Percentiles rank a stretch among this genome's conserved stretches.
phyloP scores from a whole-genome alignment of 208 protist genomes.

The Leishmania arabica region DNA sequence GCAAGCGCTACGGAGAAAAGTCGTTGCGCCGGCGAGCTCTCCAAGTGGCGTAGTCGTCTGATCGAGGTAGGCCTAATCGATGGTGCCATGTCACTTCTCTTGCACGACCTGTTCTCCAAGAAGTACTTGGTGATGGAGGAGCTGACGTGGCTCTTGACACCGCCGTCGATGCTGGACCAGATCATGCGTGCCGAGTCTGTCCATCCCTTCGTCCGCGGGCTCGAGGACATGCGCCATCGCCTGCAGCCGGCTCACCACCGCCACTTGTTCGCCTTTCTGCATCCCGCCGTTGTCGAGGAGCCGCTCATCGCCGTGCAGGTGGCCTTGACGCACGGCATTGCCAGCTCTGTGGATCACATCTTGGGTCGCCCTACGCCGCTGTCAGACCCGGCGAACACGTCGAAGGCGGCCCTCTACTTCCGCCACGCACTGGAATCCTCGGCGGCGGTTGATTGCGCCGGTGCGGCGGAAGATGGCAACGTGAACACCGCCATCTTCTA shows the following conservation, averaged over 20 bases:
- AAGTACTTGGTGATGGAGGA: conserved; percentile 88
- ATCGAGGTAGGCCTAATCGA: conserved; percentile 63
- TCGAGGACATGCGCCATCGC: conserved; percentile 72
- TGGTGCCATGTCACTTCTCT: conserved; percentile 52
- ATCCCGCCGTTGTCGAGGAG: conserved; percentile 80
- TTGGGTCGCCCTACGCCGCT: conserved; percentile 57
- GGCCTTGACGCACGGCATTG: conserved; percentile 65
- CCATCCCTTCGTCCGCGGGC: conserved; percentile 63
- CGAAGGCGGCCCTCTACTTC: conserved; percentile 20
- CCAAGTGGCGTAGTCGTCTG: conserved; percentile 53
- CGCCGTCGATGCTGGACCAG: conserved; percentile 73
- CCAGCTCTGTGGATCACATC: conserved; percentile 59
- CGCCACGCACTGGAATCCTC: conserved; percentile 3
- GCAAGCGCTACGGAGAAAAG: background rate
- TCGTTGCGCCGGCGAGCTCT: conserved; percentile 14
- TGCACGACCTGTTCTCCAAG: conserved; percentile 80
- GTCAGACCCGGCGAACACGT: conserved; percentile 31
- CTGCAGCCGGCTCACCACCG: conserved; percentile 67
- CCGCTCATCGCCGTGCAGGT: conserved; percentile 88
- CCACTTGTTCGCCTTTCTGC: conserved; percentile 84
- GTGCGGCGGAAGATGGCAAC: conserved; percentile 23
- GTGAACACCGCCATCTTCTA: conserved; percentile 90
- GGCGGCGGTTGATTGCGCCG: background rate
- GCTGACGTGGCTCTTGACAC: conserved; percentile 77
- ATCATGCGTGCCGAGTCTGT: conserved; percentile 76